Evolutionary conservation across 805 yeast genomes (phyloP).

Genomic region (Yamadazyma insecticola): DNA sequence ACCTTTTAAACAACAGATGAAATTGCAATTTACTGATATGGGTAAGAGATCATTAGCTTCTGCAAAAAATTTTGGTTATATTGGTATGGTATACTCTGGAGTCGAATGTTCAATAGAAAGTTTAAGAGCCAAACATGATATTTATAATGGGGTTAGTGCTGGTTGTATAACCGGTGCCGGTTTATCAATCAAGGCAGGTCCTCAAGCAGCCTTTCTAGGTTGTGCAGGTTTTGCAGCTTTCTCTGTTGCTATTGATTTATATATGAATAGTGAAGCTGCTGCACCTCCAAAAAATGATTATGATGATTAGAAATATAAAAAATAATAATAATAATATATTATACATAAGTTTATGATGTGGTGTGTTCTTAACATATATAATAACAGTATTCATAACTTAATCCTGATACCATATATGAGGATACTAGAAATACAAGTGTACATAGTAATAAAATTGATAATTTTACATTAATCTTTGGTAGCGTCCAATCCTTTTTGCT

Average conservation of each 20-base stretch:
- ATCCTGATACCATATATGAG: constrained; percentile 19
- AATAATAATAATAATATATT: not conserved
- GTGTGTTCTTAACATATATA: constrained; percentile 29
- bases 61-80: constrained; percentile 91
- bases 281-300: constrained; percentile 87
- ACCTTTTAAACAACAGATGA: constrained; percentile 91
- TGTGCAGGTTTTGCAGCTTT: constrained; percentile 98
- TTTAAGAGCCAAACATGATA: constrained; percentile 82
- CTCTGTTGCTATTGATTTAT: constrained; percentile 82
- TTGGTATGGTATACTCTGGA: constrained; percentile 88
- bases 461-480: not conserved
- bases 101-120: constrained; percentile 89
- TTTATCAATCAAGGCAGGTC: constrained; percentile 86
- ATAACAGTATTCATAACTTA: constrained; percentile 36
- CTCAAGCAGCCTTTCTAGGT: constrained; percentile 85
- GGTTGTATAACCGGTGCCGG: constrained; percentile 98
- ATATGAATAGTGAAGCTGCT: constrained; percentile 77
- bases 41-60: constrained; percentile 80
- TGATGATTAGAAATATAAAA: constrained; percentile 38
- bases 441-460: constrained; percentile 5
- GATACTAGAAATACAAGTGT: constrained; percentile 7
- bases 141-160: constrained; percentile 86
- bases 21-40: constrained; percentile 87
- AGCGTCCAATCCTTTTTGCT: not conserved
- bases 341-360: not conserved